Evolutionary conservation across 1,139 yeast genomes (phyloP), one percentile per base, ranked within the genome.

Genomic region (Scheffersomyces illinoinensis): DNA sequence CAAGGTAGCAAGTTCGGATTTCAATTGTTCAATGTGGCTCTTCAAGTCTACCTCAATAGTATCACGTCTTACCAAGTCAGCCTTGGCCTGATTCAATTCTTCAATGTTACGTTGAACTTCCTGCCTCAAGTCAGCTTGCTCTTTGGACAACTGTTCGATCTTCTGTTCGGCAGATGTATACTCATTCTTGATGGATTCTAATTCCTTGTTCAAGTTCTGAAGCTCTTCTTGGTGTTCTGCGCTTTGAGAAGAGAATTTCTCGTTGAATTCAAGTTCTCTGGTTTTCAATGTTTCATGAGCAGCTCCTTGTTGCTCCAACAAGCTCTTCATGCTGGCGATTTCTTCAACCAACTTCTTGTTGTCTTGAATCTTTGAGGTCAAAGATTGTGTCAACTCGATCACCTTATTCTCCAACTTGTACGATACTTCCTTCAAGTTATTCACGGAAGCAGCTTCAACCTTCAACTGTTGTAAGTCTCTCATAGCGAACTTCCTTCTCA

Each of bases 321-420:
- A 78, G 23, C 69, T 71, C 68, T 86, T 88, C 70, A 83, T 80
- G 68, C 73, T 74, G 23, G 85, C 82, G 58, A 93, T 85, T 68
- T 90, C 91, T 17, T 77, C 76, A 64, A 85, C 82, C 69, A 93
- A 81, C 61, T 83, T 84, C 77, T 89, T 90, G 75, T 93, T 93
- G 67, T 92, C 97, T 67, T 86, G 90, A 51, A 89, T 87, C 75
- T 90, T 90, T 33, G 88, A 76, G 0, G 97, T 87, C 65, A 93
- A 81, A 10, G 89, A 85, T 72, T 93, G 97, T 0, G 97, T 93
- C 64, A 96, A 85, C 74, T 93, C 97, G 64, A 95, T 93, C 24
- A 96, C 98, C 81, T 95, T 95, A 75, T 93, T 95, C 74, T 96
- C 99, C 69, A 95, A 84, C 72, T 90, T 88, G 76, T 92, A 95